A percentile compares a stretch with the other conserved stretches of the same genome.
phyloP scores from a whole-genome alignment of 1,139 yeast species.

The Scheffersomyces parashehatae region DNA sequence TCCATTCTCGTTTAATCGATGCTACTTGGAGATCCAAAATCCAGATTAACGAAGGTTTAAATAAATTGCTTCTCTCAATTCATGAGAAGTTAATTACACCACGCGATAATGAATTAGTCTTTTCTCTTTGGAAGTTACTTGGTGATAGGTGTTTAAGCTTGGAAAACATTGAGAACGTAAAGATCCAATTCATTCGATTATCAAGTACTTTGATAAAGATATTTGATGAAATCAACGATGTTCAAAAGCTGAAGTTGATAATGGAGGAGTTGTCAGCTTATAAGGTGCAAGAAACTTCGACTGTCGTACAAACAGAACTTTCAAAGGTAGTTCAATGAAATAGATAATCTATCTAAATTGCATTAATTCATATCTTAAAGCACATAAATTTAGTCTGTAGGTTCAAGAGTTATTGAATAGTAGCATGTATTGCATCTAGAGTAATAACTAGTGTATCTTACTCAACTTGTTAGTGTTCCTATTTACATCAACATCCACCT shows the following conservation, averaged over 20 bases:
- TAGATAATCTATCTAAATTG: background rate
- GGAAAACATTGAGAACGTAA: constrained; percentile 62
- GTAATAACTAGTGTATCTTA: constrained; percentile 33
- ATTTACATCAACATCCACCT: constrained; percentile 55
- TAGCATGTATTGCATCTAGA: background rate
- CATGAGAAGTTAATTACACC: background rate
- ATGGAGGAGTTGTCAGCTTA: constrained; percentile 20
- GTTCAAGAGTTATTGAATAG: too few species aligned
- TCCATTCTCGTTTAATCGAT: constrained; percentile 33
- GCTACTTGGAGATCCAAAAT: constrained; percentile 64
- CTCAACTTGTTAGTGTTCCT: constrained; percentile 48
- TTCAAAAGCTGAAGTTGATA: constrained; percentile 14
- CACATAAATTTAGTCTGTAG: too few species aligned
- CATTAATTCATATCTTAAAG: too few species aligned
- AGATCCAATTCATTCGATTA: constrained; percentile 46
- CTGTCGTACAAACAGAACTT: constrained; percentile 33
- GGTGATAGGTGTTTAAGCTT: constrained; percentile 34
- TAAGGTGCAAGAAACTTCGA: constrained; percentile 24
- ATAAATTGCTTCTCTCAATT: constrained; percentile 5
- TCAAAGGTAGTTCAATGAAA: background rate
- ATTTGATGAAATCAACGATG: constrained; percentile 14
- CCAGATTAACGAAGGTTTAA: constrained; percentile 38
- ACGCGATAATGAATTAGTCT: constrained; percentile 10
- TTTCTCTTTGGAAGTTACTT: constrained; percentile 28
- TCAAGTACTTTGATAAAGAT: constrained; percentile 21